phyloP scores from a whole-genome alignment of 306 rosid species.

The Calophaca sinica region DNA sequence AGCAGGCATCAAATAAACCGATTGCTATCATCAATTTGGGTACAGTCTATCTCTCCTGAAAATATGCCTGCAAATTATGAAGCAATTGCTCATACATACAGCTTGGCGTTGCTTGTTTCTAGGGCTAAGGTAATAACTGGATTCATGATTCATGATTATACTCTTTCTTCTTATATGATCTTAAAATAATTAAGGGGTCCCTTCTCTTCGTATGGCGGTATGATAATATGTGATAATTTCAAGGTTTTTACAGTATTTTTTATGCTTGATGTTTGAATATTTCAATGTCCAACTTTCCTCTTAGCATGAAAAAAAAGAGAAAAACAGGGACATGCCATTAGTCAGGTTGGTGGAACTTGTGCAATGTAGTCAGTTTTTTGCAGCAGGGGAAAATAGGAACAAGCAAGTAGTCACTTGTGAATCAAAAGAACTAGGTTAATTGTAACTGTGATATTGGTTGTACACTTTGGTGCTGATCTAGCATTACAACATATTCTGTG shows the following conservation, averaged over 20 bases:
- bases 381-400: slow-evolving; percentile 2
- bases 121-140: slow-evolving; percentile 71
- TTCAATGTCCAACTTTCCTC: slow-evolving; percentile 11
- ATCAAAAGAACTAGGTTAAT: slow-evolving; percentile 17
- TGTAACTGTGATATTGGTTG: slow-evolving; percentile 1
- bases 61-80: slow-evolving; percentile 90
- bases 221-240: slow-evolving; percentile 17
- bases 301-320: neutral
- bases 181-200: slow-evolving; percentile 21
- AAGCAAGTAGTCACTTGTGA: slow-evolving; percentile 4
- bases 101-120: slow-evolving; percentile 82
- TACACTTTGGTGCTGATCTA: slow-evolving; percentile 17
- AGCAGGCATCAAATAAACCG: slow-evolving; percentile 79
- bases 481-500: slow-evolving; percentile 24
- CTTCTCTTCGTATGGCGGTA: slow-evolving; percentile 33
- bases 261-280: slow-evolving; percentile 21
- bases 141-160: slow-evolving; percentile 27
- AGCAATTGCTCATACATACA: slow-evolving; percentile 87
- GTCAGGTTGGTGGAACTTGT: slow-evolving; percentile 4
- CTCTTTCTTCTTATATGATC: slow-evolving; percentile 37
- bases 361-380: neutral
- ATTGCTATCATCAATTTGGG: slow-evolving; percentile 86
- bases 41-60: slow-evolving; percentile 73
- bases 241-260: slow-evolving; percentile 20
- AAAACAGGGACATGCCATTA: slow-evolving; percentile 7